phyloP scores from a whole-genome alignment of 2,329 filamentous ascomycete genomes.

The Raffaelea deltoideospora region DNA sequence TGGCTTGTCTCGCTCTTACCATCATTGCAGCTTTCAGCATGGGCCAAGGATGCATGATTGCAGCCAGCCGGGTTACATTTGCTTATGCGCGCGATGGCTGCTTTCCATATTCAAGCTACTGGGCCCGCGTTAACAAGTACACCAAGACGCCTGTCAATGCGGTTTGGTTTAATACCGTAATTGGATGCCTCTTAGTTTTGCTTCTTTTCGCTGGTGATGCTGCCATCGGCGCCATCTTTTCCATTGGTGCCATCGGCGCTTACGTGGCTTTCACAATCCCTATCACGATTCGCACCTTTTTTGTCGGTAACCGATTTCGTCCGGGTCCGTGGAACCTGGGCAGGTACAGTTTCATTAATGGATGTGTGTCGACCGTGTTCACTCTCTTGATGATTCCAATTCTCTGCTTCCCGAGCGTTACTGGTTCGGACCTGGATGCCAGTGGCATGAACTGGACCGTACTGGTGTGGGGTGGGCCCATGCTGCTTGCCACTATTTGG shows the following conservation, averaged over 20 bases:
- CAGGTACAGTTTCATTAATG: conserved; percentile 39
- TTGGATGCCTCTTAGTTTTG: conserved; percentile 45
- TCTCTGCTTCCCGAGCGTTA: conserved; percentile 46
- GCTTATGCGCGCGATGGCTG: conserved; percentile 60
- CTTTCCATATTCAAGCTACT: conserved; percentile 44
- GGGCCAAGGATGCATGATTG: conserved; percentile 59
- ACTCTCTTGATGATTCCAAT: conserved; percentile 54
- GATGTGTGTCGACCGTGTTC: conserved; percentile 40
- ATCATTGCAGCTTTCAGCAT: conserved; percentile 57
- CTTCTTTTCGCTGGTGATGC: conserved; percentile 49
- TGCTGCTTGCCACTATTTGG: conserved; percentile 44
- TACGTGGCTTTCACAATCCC: conserved; percentile 47
- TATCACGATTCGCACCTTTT: conserved; percentile 41
- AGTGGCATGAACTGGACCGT: conserved; percentile 53
- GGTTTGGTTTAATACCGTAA: conserved; percentile 47
- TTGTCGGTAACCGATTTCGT: conserved; percentile 48
- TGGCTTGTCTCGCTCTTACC: conserved; percentile 49
- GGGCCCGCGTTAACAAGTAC: conserved; percentile 41
- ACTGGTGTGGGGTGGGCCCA: conserved; percentile 49
- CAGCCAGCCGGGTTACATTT: conserved; percentile 50
- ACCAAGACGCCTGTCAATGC: conserved; percentile 57
- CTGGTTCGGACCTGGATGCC: conserved; percentile 34
- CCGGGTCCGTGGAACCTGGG: conserved; percentile 56
- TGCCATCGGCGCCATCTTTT: conserved; percentile 54
- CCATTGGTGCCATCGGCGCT: conserved; percentile 52